phyloP scores from a whole-genome alignment of 352 stramenopile species.

The Proteromonas lacertae region DNA sequence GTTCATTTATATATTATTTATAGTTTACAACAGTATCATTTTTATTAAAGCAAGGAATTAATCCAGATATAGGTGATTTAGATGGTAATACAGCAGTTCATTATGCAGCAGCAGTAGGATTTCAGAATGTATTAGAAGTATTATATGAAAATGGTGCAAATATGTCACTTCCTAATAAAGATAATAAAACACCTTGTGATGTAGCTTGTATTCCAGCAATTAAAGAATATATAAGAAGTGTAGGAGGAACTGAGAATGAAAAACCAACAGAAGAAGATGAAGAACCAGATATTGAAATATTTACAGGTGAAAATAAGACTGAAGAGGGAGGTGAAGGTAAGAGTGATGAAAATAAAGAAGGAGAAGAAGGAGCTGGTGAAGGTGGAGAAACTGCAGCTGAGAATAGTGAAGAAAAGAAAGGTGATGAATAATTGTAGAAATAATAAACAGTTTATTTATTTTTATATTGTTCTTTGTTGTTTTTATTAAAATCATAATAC shows the following conservation, averaged over 20 bases:
- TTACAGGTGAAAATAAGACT: too few species aligned
- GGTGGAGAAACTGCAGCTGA: background rate
- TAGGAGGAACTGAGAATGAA: too few species aligned
- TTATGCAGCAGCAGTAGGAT: slow-evolving; percentile 1
- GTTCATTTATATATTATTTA: too few species aligned
- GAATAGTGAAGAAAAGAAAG: background rate
- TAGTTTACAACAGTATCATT: too few species aligned
- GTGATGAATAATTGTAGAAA: background rate
- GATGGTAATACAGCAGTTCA: slow-evolving; percentile 6
- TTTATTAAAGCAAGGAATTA: too few species aligned
- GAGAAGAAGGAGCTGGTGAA: background rate
- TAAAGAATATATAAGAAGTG: too few species aligned
- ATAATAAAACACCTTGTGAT: slow-evolving; percentile 1
- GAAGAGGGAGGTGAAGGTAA: background rate
- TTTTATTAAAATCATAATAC: background rate
- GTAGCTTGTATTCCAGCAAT: background rate
- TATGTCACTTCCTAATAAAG: slow-evolving; percentile 4
- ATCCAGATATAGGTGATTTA: slow-evolving; percentile 4
- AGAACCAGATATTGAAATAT: too few species aligned
- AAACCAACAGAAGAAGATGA: too few species aligned
- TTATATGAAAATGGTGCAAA: slow-evolving; percentile 4
- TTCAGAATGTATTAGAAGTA: background rate
- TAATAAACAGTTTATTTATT: background rate
- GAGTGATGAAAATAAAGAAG: background rate
- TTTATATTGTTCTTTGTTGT: background rate